These are phyloP conservation scores for Candida germanica DNA, from an alignment of 805 yeast species.

Conservation along the genomic window DNA sequence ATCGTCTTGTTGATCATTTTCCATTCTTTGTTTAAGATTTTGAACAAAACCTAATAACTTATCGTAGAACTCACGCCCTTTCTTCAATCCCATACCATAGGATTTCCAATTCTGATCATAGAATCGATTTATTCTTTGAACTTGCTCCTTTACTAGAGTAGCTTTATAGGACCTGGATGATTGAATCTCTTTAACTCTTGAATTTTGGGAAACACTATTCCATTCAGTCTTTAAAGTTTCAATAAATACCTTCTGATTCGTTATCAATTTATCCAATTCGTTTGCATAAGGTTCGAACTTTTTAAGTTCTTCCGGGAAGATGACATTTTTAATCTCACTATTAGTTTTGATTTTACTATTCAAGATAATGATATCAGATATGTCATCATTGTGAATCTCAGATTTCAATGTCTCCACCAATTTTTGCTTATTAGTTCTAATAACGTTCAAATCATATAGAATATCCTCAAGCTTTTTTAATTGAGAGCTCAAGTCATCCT, in stretches of 20 bases:
- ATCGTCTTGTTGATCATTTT: neutral
- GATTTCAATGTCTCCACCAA: constrained; percentile 64
- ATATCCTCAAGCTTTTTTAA: constrained; percentile 54
- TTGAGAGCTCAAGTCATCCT: constrained; percentile 19
- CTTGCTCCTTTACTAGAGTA: constrained; percentile 29
- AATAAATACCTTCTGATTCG: constrained; percentile 56
- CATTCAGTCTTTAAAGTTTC: constrained; percentile 26
- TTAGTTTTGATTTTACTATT: constrained; percentile 56
- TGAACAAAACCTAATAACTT: constrained; percentile 29
- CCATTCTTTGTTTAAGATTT: neutral
- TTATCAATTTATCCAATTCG: constrained; percentile 66
- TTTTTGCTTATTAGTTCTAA: constrained; percentile 62
- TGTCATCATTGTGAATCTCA: constrained; percentile 77
- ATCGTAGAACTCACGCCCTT: constrained; percentile 64
- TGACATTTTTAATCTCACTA: constrained; percentile 50
- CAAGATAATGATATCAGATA: constrained; percentile 68
- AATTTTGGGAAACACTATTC: constrained; percentile 24
- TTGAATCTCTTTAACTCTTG: constrained; percentile 38
- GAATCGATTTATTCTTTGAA: constrained; percentile 43
- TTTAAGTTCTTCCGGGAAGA: constrained; percentile 66
- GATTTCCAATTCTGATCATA: constrained; percentile 50
- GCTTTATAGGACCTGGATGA: constrained; percentile 39
- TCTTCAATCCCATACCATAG: constrained; percentile 54
- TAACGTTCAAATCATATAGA: constrained; percentile 56
- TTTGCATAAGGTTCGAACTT: constrained; percentile 71